These are phyloP conservation scores for Dactylonectria macrodidyma DNA, from an alignment of 2,329 filamentous ascomycete genomes.

Conservation along the genomic window DNA sequence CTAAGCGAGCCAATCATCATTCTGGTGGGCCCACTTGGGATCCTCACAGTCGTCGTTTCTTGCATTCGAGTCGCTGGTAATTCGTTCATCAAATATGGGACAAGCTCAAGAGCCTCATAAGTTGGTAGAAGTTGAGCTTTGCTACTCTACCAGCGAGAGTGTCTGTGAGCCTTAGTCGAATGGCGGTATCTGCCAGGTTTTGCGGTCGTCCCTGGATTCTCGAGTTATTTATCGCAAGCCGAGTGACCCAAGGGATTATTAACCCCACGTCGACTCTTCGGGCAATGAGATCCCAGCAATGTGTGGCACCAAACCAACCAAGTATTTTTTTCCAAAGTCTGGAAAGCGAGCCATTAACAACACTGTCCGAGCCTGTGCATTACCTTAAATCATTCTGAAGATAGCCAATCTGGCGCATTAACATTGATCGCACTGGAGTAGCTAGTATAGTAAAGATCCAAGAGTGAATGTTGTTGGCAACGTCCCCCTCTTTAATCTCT, in stretches of 20 bases:
- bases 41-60: conserved; percentile 16
- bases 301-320: neutral
- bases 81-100: conserved; percentile 3
- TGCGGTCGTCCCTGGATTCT: conserved; percentile 7
- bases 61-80: conserved; percentile 13
- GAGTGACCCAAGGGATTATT: neutral
- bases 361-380: no score
- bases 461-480: no score
- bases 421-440: no score
- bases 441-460: no score
- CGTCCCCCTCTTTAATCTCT: no score
- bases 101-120: conserved; percentile 1
- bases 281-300: neutral
- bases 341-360: neutral
- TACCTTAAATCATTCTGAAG: no score
- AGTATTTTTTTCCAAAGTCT: neutral
- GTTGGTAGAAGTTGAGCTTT: conserved; percentile 3
- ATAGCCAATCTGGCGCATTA: no score
- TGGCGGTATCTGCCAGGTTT: conserved; percentile 12
- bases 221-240: neutral
- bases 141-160: conserved; percentile 5
- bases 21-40: neutral
- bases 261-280: neutral
- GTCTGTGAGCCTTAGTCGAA: conserved; percentile 8
- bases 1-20: conserved; percentile 1